Percentiles rank a stretch among this genome's conserved stretches.
Conservation (phyloP, 805 yeast genomes). For the Ogataea nitratoaversa region DNA sequence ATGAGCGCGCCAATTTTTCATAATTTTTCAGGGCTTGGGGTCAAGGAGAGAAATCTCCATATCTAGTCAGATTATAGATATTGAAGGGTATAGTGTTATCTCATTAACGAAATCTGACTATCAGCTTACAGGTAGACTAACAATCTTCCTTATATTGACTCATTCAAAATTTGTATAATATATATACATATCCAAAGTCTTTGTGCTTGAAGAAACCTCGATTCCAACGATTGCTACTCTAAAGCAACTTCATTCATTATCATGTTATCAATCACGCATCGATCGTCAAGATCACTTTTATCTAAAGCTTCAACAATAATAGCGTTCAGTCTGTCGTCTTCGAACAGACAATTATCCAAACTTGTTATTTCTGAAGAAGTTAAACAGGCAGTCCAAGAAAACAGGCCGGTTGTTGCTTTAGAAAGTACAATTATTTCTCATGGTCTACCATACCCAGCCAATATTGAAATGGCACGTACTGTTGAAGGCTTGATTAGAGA, state of each 20-base stretch:
- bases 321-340: not conserved
- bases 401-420: conserved; percentile 70
- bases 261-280: not conserved
- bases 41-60: no score
- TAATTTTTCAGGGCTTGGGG: no score
- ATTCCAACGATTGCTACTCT: not conserved
- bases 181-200: no score
- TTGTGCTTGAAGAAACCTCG: no score
- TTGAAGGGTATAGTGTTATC: no score
- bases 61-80: no score
- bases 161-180: no score
- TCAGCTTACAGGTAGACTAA: no score
- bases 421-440: conserved; percentile 89
- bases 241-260: not conserved
- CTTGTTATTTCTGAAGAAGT: conserved; percentile 43
- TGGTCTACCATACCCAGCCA: conserved; percentile 80
- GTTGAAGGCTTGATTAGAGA: conserved; percentile 62
- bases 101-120: no score
- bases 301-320: not conserved
- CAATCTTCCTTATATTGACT: no score
- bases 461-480: conserved; percentile 62
- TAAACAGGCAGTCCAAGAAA: conserved; percentile 51
- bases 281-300: not conserved
- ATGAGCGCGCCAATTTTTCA: no score
- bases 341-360: conserved; percentile 1